Base-by-base conservation (phyloP, 345 rosid genomes). In the Aquilaria malaccensis region DNA sequence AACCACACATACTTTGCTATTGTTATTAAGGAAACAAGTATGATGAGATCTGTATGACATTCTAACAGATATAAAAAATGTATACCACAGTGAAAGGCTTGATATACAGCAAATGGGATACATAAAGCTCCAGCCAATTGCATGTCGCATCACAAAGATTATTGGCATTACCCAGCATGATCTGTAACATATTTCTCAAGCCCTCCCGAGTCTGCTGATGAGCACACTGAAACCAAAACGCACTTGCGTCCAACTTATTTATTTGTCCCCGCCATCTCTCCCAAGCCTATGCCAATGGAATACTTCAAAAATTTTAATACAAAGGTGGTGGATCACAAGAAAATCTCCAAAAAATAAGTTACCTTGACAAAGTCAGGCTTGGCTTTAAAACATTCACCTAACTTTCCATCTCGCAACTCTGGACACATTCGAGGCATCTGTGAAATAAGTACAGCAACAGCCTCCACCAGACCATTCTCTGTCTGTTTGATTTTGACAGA, bases 351-450 rank as follows among this genome's bases (percentile, higher is more conserved):
- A 33, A 41, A 7, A 45, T 60, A 74, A 58, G 41, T 65, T 77
- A 90, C 97, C 96, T 94, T 94, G 78, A 86, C 64, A 82, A 90
- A 94, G 71, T 94, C 97, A 67, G 97, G 85, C 82, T 85, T 90
- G 59, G 90, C 78, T 73, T 81, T 82, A 73, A 72, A 81, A 79
- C 89, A 83, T 80, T 90, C 97, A 71, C 97, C 99, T 52, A 83
- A 70, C 61, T 80, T 83, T 70, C 87, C 95, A 59, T 67, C 76
- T 77, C 77, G 83, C 52, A 84, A 55, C 54, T 81, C 79, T 11
- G 86, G 82, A 53, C 96, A 84, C 90, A 90, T 77, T 61, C 95
- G 92, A 60, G 99, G 99, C 96, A 81, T 87, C 70, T 83, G 90
- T 66, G 96, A 81, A 76, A 94, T 79, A 50, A 94, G 96, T 69